Evolutionary conservation across 2,329 filamentous ascomycete species (phyloP), one percentile per base, ranked within the genome.

Genomic region (Colletotrichum sublineola): DNA sequence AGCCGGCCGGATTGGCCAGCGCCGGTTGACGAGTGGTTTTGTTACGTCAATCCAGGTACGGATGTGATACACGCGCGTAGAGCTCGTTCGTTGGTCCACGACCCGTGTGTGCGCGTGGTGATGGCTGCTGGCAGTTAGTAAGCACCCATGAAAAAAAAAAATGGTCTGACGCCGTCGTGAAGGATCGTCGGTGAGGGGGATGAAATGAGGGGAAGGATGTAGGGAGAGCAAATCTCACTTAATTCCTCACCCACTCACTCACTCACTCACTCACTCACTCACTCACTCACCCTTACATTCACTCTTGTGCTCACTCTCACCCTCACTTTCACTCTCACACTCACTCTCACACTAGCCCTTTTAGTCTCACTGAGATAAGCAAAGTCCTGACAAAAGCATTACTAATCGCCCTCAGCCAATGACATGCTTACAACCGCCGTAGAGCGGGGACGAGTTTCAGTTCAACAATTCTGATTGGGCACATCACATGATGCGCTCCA

Each of bases 121-220:
- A n/a, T 50, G 31, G 44, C 33, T 29, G 60, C 20, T 62, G 44
- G 33, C 31, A 62, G 50, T 68, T 48, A 68, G 58, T 68, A 63
- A 68, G 63, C 66, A 38, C 31, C 60, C 48, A 46, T 29, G n/a
- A n/a, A n/a, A n/a, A n/a, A n/a, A n/a, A n/a, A 24, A 56, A 24
- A 48, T 63, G 48, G 58, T 38, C 52, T 52, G 56, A 53, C 20
- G 36, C n/a, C 44, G 33, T 62, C 24, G 31, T 14, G 14, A 62
- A 62, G 42, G 31, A 62, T 62, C 60, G 20, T 2, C 44, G 20
- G 31, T 62, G 29, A 62, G 31, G 31, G 60, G 20, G 20, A 24
- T 38, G 44, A 15, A 3, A 48, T 52, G 60, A 63, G 60, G 44
- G 58, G 31, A 15, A 38, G 33, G 6, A 29, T 14, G 33, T 15